phyloP scores from a whole-genome alignment of 352 stramenopile genomes.

The Ophiocytium majus region DNA sequence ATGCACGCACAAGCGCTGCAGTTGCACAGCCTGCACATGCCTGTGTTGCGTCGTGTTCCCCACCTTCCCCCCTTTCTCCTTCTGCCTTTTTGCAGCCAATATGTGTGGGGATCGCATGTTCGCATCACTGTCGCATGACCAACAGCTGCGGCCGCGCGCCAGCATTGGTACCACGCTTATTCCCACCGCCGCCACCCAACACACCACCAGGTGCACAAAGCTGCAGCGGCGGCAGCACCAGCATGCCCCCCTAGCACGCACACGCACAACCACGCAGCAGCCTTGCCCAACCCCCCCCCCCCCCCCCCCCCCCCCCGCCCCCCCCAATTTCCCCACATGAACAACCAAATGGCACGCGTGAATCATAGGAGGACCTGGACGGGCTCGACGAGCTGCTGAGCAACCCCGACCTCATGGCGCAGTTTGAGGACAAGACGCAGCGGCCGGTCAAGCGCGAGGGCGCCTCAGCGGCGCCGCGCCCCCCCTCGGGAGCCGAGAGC shows the following conservation, averaged over 20 bases:
- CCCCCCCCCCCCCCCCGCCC: too few relatives aligned
- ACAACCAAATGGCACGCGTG: not conserved
- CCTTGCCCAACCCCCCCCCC: not conserved
- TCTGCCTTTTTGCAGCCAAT: too few relatives aligned
- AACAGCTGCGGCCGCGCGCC: too few relatives aligned
- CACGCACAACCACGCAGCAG: not conserved
- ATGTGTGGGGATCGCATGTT: too few relatives aligned
- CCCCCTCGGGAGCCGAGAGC: constrained; percentile 37
- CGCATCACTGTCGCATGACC: too few relatives aligned
- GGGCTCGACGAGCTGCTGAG: constrained; percentile 50
- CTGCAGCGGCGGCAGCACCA: not conserved
- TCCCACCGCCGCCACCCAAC: not conserved
- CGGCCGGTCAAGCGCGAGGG: not conserved
- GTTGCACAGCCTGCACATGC: too few relatives aligned
- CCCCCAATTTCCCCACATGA: not conserved
- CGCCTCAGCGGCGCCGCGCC: not conserved
- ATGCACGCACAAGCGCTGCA: too few relatives aligned
- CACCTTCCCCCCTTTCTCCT: too few relatives aligned
- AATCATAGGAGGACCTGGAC: constrained; percentile 35
- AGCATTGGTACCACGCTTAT: too few relatives aligned
- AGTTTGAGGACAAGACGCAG: constrained; percentile 18
- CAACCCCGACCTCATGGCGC: not conserved
- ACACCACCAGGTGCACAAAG: not conserved
- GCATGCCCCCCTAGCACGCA: not conserved
- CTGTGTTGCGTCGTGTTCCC: too few relatives aligned